Conservation (phyloP, 768 basidiomycete species). For the Lactifluus subvellereus region DNA sequence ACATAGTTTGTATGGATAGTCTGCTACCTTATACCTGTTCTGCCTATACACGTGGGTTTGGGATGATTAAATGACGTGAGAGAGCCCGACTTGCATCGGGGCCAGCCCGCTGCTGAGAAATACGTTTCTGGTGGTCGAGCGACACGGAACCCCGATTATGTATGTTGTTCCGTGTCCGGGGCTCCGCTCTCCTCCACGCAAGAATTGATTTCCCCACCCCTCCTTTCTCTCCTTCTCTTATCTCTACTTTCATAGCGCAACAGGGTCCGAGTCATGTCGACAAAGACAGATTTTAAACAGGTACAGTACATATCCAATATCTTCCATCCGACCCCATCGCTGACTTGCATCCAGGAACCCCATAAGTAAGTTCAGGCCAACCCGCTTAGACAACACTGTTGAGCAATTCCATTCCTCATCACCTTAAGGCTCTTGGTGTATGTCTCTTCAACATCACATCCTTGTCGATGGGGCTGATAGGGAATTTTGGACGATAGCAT, state of each 20-base stretch:
- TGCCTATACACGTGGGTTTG: not conserved
- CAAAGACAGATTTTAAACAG: slow-evolving; percentile 31
- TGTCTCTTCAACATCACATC: not conserved
- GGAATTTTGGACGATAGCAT: slow-evolving; percentile 29
- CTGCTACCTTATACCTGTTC: slow-evolving; percentile 13
- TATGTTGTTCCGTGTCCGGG: slow-evolving; percentile 20
- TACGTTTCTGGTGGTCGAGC: not conserved
- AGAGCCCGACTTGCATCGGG: no score
- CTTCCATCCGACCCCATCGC: slow-evolving; percentile 9
- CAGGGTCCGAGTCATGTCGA: slow-evolving; percentile 26
- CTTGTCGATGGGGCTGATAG: slow-evolving; percentile 22
- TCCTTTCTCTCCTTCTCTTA: slow-evolving; percentile 9
- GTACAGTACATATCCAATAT: slow-evolving; percentile 20
- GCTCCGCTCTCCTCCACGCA: not conserved
- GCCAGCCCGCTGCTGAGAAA: not conserved
- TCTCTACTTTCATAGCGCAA: slow-evolving; percentile 16
- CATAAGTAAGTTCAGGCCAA: slow-evolving; percentile 42
- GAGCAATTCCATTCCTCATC: not conserved
- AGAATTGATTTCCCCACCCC: not conserved
- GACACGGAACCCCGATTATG: slow-evolving; percentile 17
- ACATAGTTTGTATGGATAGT: slow-evolving; percentile 10
- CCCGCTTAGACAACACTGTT: not conserved
- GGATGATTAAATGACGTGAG: not conserved
- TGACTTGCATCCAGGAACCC: slow-evolving; percentile 32
- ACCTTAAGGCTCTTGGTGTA: slow-evolving; percentile 27